Evolutionary conservation across 768 basidiomycete species (phyloP).

Genomic region (Trametopsis cervina): DNA sequence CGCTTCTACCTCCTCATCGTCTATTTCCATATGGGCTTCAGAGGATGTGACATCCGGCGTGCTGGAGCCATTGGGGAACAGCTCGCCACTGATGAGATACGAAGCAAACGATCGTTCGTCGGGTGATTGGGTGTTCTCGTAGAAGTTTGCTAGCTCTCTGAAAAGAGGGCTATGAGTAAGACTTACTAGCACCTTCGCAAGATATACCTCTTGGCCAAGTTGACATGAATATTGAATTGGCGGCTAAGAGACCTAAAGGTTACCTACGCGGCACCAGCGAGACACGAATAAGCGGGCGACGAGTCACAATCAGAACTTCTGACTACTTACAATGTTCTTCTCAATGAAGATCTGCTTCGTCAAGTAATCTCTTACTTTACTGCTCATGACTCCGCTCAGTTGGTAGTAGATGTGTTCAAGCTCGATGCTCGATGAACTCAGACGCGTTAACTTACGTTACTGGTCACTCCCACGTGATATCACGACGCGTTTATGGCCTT

Average conservation of each 20-base stretch:
- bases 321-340: conserved; percentile 32
- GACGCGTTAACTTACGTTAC: too few relatives aligned
- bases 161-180: too few relatives aligned
- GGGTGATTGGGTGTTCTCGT: conserved; percentile 36
- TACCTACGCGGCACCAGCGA: conserved; percentile 38
- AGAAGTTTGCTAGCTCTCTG: conserved; percentile 61
- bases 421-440: too few relatives aligned
- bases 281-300: neutral
- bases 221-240: conserved; percentile 64
- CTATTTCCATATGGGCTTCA: neutral
- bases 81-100: conserved; percentile 61
- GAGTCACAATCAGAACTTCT: neutral
- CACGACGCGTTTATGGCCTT: too few relatives aligned
- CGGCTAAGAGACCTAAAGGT: conserved; percentile 76
- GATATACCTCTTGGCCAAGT: conserved; percentile 71
- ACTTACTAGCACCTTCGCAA: neutral
- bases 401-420: too few relatives aligned
- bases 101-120: conserved; percentile 51
- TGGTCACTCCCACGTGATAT: too few relatives aligned
- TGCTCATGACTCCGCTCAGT: too few relatives aligned
- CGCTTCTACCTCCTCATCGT: conserved; percentile 27
- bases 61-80: too few relatives aligned
- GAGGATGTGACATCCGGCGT: neutral
- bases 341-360: conserved; percentile 40
- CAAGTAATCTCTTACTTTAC: conserved; percentile 30